Percentiles rank a stretch among this genome's conserved stretches.
Conservation (phyloP, 2,329 filamentous ascomycete species). For the Grosmannia penicillata region DNA sequence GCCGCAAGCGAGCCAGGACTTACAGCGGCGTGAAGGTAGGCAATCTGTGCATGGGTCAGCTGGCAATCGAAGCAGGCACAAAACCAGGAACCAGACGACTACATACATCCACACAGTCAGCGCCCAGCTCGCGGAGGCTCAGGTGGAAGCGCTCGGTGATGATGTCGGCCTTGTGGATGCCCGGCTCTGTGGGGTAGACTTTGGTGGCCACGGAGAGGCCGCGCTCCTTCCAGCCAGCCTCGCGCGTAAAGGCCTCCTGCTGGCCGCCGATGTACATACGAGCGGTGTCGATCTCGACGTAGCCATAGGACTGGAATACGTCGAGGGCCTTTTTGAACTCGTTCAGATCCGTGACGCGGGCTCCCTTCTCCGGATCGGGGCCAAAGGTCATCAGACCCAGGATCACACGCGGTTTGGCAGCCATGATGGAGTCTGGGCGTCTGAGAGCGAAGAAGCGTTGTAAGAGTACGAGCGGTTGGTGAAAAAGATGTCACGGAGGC, state of each 20-base stretch:
- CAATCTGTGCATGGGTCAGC: too few species aligned
- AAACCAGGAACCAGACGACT: not conserved
- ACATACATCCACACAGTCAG: not conserved
- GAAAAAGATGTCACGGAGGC: too few species aligned
- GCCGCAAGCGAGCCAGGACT: too few species aligned
- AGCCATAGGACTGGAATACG: conserved; percentile 14
- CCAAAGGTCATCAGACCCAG: too few species aligned
- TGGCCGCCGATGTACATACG: conserved; percentile 17
- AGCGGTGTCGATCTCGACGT: conserved; percentile 17
- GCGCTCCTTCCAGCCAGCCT: conserved; percentile 13
- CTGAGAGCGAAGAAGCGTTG: too few species aligned
- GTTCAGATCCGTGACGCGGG: too few species aligned
- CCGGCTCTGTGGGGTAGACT: conserved; percentile 13
- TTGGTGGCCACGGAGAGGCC: conserved; percentile 22
- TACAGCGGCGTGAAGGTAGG: not conserved
- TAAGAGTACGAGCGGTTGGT: too few species aligned
- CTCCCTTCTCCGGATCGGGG: too few species aligned
- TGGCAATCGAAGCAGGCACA: too few species aligned
- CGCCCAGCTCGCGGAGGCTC: not conserved
- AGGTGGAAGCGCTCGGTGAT: conserved; percentile 16
- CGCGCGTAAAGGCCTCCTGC: conserved; percentile 18
- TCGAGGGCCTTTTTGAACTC: too few species aligned
- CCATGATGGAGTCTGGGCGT: too few species aligned
- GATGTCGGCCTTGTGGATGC: conserved; percentile 15
- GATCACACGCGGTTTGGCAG: too few species aligned